Percentiles rank a stretch among this genome's conserved stretches.
These are phyloP conservation scores for Rosellinia necatrix DNA, from an alignment of 2,329 filamentous ascomycete species.

Conservation along the genomic window DNA sequence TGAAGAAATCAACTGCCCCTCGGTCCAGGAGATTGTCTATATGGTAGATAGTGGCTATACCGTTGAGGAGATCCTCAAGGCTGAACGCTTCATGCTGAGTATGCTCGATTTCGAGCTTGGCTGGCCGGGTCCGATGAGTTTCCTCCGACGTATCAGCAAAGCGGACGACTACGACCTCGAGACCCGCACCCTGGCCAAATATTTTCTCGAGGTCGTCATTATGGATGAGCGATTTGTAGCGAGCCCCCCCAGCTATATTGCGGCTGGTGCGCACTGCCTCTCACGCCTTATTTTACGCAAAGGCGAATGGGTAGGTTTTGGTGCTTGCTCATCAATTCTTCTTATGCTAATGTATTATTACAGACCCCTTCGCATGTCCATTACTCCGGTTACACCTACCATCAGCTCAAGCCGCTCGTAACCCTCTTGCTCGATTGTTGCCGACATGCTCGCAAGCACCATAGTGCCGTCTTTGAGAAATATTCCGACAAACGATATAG, in stretches of 20 bases:
- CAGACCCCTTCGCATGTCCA: conserved; percentile 83
- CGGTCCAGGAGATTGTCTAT: conserved; percentile 92
- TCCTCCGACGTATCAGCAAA: conserved; percentile 94
- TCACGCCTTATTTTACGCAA: conserved; percentile 87
- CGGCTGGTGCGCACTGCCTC: conserved; percentile 90
- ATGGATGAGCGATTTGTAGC: conserved; percentile 98
- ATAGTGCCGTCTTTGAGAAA: conserved; percentile 87
- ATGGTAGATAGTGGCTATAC: conserved; percentile 96
- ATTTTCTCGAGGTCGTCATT: conserved; percentile 93
- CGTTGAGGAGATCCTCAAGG: conserved; percentile 91
- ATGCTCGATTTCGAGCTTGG: conserved; percentile 96
- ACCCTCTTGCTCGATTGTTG: conserved; percentile 86
- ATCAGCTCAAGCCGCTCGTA: conserved; percentile 79
- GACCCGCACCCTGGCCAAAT: conserved; percentile 93
- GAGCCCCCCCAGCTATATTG: conserved; percentile 85
- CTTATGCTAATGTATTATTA: conserved; percentile 42
- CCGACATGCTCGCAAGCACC: conserved; percentile 78
- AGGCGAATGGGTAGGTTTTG: conserved; percentile 81
- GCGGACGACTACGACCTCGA: conserved; percentile 97
- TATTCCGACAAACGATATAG: conserved; percentile 89
- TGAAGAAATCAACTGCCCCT: conserved; percentile 98
- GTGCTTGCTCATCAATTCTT: conserved; percentile 1
- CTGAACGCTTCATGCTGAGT: conserved; percentile 96
- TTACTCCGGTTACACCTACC: conserved; percentile 91
- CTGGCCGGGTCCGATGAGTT: conserved; percentile 99